Evolutionary conservation across 139 green algal genomes (phyloP).

Genomic region (Closterium sp.): DNA sequence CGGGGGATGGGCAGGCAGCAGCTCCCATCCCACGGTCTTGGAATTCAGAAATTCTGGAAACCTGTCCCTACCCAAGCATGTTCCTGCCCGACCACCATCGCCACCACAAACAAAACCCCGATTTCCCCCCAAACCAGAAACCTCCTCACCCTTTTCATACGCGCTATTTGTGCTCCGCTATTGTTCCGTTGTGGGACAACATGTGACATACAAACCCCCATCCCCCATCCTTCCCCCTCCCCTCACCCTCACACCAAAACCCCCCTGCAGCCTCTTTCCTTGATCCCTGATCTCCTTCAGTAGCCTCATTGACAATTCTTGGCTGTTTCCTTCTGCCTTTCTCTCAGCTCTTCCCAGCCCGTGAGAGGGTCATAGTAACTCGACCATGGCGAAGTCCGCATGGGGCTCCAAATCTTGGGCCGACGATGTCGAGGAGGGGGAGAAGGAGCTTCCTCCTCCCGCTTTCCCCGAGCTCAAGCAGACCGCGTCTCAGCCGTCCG

Average conservation of each 20-base stretch:
- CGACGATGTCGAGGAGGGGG: conserved; percentile 21
- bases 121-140: not conserved
- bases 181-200: no score
- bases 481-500: not conserved
- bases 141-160: no score
- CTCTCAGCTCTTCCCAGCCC: not conserved
- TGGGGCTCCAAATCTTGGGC: conserved; percentile 17
- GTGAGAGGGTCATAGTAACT: not conserved
- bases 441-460: conserved; percentile 5
- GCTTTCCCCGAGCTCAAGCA: conserved; percentile 1
- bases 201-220: not conserved
- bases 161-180: no score
- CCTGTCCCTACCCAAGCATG: no score
- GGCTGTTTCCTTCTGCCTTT: not conserved
- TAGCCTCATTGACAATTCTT: not conserved
- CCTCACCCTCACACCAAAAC: not conserved
- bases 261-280: not conserved
- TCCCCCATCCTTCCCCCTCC: not conserved
- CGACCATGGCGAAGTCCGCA: not conserved
- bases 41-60: no score
- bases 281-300: not conserved
- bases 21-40: not conserved
- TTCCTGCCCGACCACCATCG: not conserved
- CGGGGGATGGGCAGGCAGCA: not conserved
- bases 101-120: not conserved